Evolutionary conservation across 2,329 filamentous ascomycete species (phyloP), one percentile per base, ranked within the genome.

Genomic region (Xylaria sp.): DNA sequence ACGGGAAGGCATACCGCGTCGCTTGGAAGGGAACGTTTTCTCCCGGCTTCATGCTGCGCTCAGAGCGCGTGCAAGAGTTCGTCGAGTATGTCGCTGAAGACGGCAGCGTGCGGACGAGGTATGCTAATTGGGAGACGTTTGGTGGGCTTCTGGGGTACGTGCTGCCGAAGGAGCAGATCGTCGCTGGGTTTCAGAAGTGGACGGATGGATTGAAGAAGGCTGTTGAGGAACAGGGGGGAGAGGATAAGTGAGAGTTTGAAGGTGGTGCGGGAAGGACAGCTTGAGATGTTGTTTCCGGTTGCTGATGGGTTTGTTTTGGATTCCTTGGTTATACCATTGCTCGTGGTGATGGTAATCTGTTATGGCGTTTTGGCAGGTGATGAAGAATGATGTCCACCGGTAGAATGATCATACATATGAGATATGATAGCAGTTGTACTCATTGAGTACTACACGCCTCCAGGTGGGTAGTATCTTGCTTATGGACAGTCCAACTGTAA

Each of bases 61-160:
- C 65, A 12, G 63, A 67, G 57, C 65, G 65, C 12, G 65, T 65
- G 40, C 65, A 67, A 54, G 65, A 67, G 45, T 67, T 65, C 2
- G 19, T 65, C 12, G 60, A 67, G 50, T 8, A 0, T 1, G 53
- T 14, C 0, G 40, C 9, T 2, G 45, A 19, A 0, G 64, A 62
- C 6, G 62, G 59, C 2, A 14, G 0, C 2, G 28, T 53, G 1
- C 19, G 37, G 12, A 65, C 63, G n/a, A n/a, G 25, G 9, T 67
- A 67, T 23, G 17, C 33, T 21, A 61, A 50, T 37, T 67, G 65
- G 65, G 63, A 67, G 59, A 67, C 65, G 21, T 67, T 67, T 35
- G 63, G 52, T 0, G 65, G 65, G 0, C 3, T 23, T 3, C 25
- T 67, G 38, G 58, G 19, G 2, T 61, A 67, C 21, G 38, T 67